A percentile compares a stretch with the other conserved stretches of the same genome.
Conservation (phyloP, 257 asterid species). For the Lithospermum erythrorhizon region DNA sequence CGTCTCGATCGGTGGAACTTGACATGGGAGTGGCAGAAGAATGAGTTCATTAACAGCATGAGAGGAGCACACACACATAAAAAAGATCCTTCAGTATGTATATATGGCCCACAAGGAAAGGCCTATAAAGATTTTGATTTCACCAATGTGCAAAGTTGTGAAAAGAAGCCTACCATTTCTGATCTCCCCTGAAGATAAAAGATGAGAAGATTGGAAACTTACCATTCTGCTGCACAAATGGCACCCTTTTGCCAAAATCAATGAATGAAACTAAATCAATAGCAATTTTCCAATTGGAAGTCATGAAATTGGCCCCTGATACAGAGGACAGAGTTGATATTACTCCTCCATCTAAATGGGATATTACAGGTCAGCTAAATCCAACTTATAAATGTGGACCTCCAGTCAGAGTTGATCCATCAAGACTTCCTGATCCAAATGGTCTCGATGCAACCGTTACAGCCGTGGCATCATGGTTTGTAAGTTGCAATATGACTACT, state of each 20-base stretch:
- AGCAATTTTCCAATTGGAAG: slow-evolving; percentile 73
- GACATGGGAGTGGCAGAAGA: slow-evolving; percentile 95
- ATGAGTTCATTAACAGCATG: slow-evolving; percentile 79
- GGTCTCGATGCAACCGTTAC: slow-evolving; percentile 40
- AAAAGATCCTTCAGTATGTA: slow-evolving; percentile 62
- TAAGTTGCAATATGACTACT: slow-evolving; percentile 58
- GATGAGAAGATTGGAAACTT: slow-evolving; percentile 71
- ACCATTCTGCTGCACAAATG: slow-evolving; percentile 73
- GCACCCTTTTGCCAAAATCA: slow-evolving; percentile 46
- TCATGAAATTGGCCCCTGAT: slow-evolving; percentile 81
- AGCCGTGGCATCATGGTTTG: slow-evolving; percentile 77
- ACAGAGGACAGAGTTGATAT: slow-evolving; percentile 60
- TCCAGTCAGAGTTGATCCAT: slow-evolving; percentile 54
- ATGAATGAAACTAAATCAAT: slow-evolving; percentile 66
- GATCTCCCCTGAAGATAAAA: slow-evolving; percentile 50
- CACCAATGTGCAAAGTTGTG: slow-evolving; percentile 57
- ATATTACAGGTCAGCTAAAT: slow-evolving; percentile 52
- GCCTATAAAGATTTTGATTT: slow-evolving; percentile 68
- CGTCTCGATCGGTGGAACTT: slow-evolving; percentile 93
- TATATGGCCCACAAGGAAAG: slow-evolving; percentile 81
- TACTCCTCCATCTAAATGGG: slow-evolving; percentile 80
- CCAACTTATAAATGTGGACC: slow-evolving; percentile 69
- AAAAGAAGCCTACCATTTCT: slow-evolving; percentile 52
- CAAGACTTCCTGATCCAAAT: slow-evolving; percentile 54
- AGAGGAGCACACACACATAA: slow-evolving; percentile 67